Conservation (phyloP, 2,329 filamentous ascomycete species). For the Trichophyton schoenleinii region DNA sequence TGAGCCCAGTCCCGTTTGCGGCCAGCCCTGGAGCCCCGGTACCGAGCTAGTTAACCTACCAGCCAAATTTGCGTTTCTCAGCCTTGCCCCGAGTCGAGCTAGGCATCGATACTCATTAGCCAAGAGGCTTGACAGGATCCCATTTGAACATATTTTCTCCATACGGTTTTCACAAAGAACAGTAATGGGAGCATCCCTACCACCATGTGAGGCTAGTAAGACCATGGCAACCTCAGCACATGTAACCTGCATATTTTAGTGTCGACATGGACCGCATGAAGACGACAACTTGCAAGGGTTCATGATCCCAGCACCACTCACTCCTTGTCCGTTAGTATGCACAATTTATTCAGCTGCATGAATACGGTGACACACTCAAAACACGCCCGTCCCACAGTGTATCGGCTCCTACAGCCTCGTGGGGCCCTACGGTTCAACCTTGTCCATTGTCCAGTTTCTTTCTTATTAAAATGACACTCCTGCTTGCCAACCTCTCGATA, state of each 20-base stretch:
- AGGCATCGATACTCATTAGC: neutral
- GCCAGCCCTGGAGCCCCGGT: too few species aligned
- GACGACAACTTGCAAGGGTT: neutral
- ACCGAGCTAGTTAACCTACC: too few species aligned
- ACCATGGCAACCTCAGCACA: neutral
- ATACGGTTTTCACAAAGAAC: neutral
- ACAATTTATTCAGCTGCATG: conserved; percentile 2
- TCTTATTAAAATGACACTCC: conserved; percentile 1
- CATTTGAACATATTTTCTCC: neutral
- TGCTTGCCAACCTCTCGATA: neutral
- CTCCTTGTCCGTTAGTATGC: neutral
- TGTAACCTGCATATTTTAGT: neutral
- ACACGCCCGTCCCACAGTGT: neutral
- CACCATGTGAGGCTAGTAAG: neutral
- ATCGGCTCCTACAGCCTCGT: conserved; percentile 2
- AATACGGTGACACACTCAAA: conserved; percentile 1
- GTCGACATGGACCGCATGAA: neutral
- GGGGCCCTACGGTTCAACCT: neutral
- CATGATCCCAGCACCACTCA: neutral
- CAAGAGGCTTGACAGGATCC: too few species aligned
- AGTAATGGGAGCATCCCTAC: neutral
- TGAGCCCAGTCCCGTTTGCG: too few species aligned
- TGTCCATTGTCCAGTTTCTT: neutral
- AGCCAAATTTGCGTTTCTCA: neutral
- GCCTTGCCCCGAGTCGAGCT: neutral